phyloP scores from a whole-genome alignment of 164 flowering plant species.

The Saururus chinensis region DNA sequence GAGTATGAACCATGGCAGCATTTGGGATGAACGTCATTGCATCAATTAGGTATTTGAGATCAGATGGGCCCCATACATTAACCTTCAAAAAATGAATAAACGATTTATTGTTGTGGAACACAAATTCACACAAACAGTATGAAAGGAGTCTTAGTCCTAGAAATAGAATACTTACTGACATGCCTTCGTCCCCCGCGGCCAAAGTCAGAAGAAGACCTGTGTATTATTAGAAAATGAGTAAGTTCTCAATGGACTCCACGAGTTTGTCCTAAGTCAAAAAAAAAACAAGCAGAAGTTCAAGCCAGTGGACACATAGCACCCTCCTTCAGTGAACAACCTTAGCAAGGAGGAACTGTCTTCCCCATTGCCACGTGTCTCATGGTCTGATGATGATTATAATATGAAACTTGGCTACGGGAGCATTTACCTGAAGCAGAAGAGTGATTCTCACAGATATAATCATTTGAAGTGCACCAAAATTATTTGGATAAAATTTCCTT shows the following conservation, averaged over 20 bases:
- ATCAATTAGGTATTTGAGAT: slow-evolving; percentile 69
- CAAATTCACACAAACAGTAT: background rate
- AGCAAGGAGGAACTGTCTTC: background rate
- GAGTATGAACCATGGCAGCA: slow-evolving; percentile 89
- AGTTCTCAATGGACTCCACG: background rate
- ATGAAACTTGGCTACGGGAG: background rate
- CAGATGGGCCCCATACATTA: slow-evolving; percentile 92
- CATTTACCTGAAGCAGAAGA: background rate
- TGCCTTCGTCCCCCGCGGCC: slow-evolving; percentile 94
- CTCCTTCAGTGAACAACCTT: background rate
- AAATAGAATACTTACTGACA: slow-evolving; percentile 56
- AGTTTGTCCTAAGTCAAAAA: background rate
- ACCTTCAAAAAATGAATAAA: slow-evolving; percentile 42
- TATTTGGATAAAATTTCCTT: background rate
- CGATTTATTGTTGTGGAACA: background rate
- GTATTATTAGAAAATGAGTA: background rate
- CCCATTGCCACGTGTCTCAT: background rate
- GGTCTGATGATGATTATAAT: background rate
- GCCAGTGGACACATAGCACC: background rate
- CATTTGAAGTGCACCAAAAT: background rate
- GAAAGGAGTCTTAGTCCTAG: background rate
- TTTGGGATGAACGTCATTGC: slow-evolving; percentile 92
- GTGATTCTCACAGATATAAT: background rate
- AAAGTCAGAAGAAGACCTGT: slow-evolving; percentile 87
- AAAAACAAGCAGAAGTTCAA: background rate